Base-by-base conservation (phyloP, 2,329 filamentous ascomycete genomes). In the Daldinia sp. region DNA sequence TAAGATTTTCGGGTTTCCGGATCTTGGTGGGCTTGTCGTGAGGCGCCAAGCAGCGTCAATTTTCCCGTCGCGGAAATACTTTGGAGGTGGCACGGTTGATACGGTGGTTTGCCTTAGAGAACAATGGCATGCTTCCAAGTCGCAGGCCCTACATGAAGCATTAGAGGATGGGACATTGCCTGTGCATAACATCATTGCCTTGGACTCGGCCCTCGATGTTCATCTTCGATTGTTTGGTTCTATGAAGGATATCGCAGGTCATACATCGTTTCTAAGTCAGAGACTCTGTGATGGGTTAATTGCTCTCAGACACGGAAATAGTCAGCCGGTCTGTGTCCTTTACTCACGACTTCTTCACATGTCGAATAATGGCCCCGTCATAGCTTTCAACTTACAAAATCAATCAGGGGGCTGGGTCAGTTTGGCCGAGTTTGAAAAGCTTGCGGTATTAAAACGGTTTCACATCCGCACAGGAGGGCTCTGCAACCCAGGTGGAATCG, bases 1-100 rank as follows among this genome's bases (percentile, higher is more conserved):
- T 80, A 99, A 98, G 76, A 94, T 97, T n/a, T 98, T 98, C 75
- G 94, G 95, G 1, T 97, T 97, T 68, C 94, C 94, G 0, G 92
- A 98, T 74, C 81, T 98, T 1, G 94, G 94, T 1, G 93, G 89
- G 1, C 78, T 99, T 60, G 87, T 98, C 27, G 87, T 98, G 10
- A 87, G 90, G 39, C 93, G 92, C 69, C 82, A 86, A 29, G 86
- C 91, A 10, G 87, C 85, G 5, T 75, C 83, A 35, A 74, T 90
- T 2, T 88, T 97, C 47, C 80, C 85, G 29, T 80, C 82, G 39
- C 86, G 93, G 62, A 88, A 81, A 64, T 99, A 96, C 72, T 99
- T 99, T 77, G 94, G 94, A 4, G 95, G 94, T 5, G 95, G 95
- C 3, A 98, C 94, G 0, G 94, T 97, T 0, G 93, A 97, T 71